phyloP scores from a whole-genome alignment of 495 filamentous ascomycete species.

The Aspergillus sparsus region DNA sequence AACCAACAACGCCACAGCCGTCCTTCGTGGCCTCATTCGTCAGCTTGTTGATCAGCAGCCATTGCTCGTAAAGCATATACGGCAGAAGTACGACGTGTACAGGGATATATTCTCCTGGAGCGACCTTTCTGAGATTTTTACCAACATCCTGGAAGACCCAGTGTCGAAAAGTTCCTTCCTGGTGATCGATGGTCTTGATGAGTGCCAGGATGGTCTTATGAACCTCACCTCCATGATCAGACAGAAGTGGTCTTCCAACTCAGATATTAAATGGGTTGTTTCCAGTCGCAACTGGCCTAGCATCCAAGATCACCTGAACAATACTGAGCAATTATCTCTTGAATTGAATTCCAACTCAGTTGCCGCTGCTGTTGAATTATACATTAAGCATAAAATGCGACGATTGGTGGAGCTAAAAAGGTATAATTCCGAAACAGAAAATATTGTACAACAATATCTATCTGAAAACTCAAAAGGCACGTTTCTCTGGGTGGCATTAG shows the following conservation, averaged over 20 bases:
- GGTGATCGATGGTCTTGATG: slow-evolving; percentile 49
- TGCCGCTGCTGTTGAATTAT: slow-evolving; percentile 24
- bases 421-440: slow-evolving; percentile 5
- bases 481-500: slow-evolving; percentile 39
- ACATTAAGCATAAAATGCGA: slow-evolving; percentile 35
- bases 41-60: too few species aligned
- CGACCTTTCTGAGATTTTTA: slow-evolving; percentile 30
- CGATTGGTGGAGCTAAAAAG: slow-evolving; percentile 3
- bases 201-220: slow-evolving; percentile 33
- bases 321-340: slow-evolving; percentile 15
- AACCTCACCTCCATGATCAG: slow-evolving; percentile 36
- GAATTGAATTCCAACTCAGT: slow-evolving; percentile 25
- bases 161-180: slow-evolving; percentile 28
- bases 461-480: slow-evolving; percentile 20
- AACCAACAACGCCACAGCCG: too few species aligned
- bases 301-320: slow-evolving; percentile 14
- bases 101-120: slow-evolving; percentile 26
- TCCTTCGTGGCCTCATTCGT: too few species aligned
- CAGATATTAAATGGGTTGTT: slow-evolving; percentile 30
- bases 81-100: too few species aligned
- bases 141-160: slow-evolving; percentile 33
- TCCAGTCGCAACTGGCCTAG: slow-evolving; percentile 27
- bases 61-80: too few species aligned
- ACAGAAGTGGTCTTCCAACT: not conserved
- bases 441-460: slow-evolving; percentile 15